Conservation (phyloP, 305 asterid genomes). For the Ajuga reptans region DNA sequence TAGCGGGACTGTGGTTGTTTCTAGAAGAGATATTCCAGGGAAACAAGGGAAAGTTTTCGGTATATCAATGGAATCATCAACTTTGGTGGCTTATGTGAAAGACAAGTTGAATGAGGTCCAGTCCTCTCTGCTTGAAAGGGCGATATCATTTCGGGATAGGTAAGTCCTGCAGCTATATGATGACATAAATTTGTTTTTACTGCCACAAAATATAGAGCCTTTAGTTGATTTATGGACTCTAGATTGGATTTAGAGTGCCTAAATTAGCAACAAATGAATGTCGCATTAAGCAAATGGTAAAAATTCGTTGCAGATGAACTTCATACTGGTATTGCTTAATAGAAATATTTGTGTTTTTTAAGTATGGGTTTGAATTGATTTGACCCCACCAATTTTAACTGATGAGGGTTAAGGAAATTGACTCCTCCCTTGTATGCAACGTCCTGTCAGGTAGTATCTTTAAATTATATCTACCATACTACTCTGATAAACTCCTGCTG, state of each 20-base stretch:
- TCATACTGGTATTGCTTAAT: neutral
- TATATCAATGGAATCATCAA: conserved; percentile 76
- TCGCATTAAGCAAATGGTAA: neutral
- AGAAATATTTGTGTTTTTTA: neutral
- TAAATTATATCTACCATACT: neutral
- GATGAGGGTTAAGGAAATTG: neutral
- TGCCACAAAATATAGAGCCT: conserved; percentile 14
- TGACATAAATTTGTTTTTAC: conserved; percentile 11
- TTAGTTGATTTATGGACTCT: neutral
- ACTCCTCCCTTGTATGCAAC: neutral
- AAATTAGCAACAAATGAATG: neutral
- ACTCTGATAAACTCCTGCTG: neutral
- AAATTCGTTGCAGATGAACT: neutral
- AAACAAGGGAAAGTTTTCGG: conserved; percentile 93
- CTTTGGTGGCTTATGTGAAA: conserved; percentile 59
- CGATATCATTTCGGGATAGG: conserved; percentile 76
- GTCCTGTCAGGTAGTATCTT: neutral
- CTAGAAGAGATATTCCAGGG: conserved; percentile 90
- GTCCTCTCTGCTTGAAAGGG: conserved; percentile 62
- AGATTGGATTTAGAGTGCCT: neutral
- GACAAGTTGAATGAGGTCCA: conserved; percentile 71
- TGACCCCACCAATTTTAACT: neutral
- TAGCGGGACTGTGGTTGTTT: conserved; percentile 66
- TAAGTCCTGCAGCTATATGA: conserved; percentile 22
- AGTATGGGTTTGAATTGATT: neutral